Evolutionary conservation across 169 alveolate genomes (phyloP), one percentile per base, ranked within the genome.

Genomic region (Eimeria necatrix): DNA sequence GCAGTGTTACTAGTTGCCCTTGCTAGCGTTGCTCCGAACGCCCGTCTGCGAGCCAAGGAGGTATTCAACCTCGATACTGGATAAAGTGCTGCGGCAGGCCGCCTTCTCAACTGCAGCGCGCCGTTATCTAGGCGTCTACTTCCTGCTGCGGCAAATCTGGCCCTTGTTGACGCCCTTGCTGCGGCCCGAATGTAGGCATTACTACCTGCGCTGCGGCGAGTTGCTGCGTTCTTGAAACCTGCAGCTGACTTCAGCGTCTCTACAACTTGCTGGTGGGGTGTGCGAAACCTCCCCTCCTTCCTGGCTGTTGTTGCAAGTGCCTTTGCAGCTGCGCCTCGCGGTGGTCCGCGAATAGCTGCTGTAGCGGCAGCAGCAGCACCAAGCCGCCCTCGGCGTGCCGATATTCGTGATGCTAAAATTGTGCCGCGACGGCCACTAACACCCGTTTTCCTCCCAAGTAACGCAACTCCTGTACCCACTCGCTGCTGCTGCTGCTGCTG

Each of bases 311-410:
- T 46, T n/a, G 85, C 85, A 22, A 49, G 85, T 22, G 84, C 52
- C 70, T 61, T 68, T 2, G 93, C 49, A 26, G 93, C 93, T 6
- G 93, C 93, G 18, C 93, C 26, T 71, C 85, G 52, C 0, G 64
- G 85, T 6, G 83, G 5, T n/a, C 71, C 16, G 41, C 93, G 85
- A 48, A 71, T 71, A 60, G 81, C 93, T 16, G 93, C 78, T 14
- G 93, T 59, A n/a, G 93, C 81, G 41, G 84, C 93, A 87, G 71
- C 85, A 41, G 87, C 87, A 53, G 86, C 86, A 20, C 49, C 22
- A 4, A 84, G 93, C 91, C 48, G 74, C 59, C 74, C 84, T 48
- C 92, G 49, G 18, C 74, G 85, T 46, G 18, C 68, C 64, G n/a
- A 56, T 49, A 4, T 20, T 16, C 60, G 56, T 12, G 92, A 49